These are phyloP conservation scores for Volutella citrinella DNA, from an alignment of 2,329 filamentous ascomycete species.

Conservation along the genomic window DNA sequence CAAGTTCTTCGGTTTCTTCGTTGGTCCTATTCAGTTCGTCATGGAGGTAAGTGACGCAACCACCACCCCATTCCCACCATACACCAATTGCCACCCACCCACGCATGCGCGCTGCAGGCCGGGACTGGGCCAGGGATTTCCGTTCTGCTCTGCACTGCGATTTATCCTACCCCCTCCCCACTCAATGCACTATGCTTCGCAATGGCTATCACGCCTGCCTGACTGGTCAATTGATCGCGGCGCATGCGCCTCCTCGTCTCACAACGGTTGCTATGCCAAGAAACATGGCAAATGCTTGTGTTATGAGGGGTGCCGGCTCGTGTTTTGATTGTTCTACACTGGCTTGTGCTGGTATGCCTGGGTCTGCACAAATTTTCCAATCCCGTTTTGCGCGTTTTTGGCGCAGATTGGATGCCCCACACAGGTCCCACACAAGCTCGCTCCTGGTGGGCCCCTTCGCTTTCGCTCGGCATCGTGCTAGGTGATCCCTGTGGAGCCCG, in stretches of 20 bases:
- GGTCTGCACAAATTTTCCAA: constrained; percentile 22
- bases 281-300: too few species aligned
- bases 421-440: constrained; percentile 31
- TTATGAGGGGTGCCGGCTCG: too few species aligned
- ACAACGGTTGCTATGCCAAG: too few species aligned
- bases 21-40: constrained; percentile 89
- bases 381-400: constrained; percentile 17
- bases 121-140: too few species aligned
- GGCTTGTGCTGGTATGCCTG: too few species aligned
- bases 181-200: too few species aligned
- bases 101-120: too few species aligned
- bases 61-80: neutral
- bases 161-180: too few species aligned
- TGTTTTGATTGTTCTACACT: constrained; percentile 15
- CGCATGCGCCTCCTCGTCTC: too few species aligned
- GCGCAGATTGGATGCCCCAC: constrained; percentile 28
- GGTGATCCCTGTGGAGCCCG: constrained; percentile 21
- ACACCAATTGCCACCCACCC: neutral
- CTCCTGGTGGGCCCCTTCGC: neutral
- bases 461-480: neutral
- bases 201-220: too few species aligned
- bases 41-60: constrained; percentile 70
- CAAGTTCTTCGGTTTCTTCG: constrained; percentile 80
- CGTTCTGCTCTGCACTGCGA: too few species aligned
- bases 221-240: too few species aligned